phyloP scores from a whole-genome alignment of 2,329 filamentous ascomycete species.

The Aspergillaceae sp. region DNA sequence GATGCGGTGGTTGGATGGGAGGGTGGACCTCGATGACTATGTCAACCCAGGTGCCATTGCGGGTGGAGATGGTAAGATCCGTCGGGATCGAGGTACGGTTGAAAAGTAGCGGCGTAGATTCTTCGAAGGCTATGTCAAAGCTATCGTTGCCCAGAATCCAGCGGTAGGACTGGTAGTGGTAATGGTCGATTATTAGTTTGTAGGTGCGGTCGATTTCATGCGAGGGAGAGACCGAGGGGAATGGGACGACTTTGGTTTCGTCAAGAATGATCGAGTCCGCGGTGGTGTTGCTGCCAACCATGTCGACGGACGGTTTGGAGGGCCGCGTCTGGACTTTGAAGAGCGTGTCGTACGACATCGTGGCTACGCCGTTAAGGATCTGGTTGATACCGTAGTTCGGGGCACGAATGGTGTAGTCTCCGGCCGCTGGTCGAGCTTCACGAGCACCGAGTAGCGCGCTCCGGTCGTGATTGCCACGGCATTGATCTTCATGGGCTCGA shows the following conservation, averaged over 20 bases:
- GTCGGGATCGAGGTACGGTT: conserved; percentile 29
- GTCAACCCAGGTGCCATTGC: conserved; percentile 47
- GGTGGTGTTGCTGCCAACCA: conserved; percentile 38
- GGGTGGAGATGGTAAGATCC: conserved; percentile 44
- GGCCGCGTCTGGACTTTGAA: conserved; percentile 9
- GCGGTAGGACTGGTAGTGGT: conserved; percentile 36
- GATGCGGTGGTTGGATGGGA: conserved; percentile 47
- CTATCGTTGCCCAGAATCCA: conserved; percentile 43
- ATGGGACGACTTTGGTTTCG: conserved; percentile 37
- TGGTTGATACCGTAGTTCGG: conserved; percentile 44
- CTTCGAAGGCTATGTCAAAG: conserved; percentile 35
- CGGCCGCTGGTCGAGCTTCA: conserved; percentile 37
- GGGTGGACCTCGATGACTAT: conserved; percentile 42
- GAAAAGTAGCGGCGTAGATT: conserved; percentile 40
- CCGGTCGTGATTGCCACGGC: conserved; percentile 22
- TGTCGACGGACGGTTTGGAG: conserved; percentile 41
- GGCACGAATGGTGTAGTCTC: conserved; percentile 48
- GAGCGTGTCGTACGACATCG: conserved; percentile 35
- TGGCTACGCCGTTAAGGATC: conserved; percentile 44
- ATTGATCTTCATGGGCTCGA: conserved; percentile 27
- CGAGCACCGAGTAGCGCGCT: conserved; percentile 28
- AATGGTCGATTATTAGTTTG: conserved; percentile 24
- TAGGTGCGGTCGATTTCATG: conserved; percentile 40
- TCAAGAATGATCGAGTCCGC: conserved; percentile 38
- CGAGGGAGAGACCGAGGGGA: conserved; percentile 38